These are phyloP conservation scores for Trichoderma simmonsii DNA, from an alignment of 2,329 filamentous ascomycete genomes.

Conservation along the genomic window DNA sequence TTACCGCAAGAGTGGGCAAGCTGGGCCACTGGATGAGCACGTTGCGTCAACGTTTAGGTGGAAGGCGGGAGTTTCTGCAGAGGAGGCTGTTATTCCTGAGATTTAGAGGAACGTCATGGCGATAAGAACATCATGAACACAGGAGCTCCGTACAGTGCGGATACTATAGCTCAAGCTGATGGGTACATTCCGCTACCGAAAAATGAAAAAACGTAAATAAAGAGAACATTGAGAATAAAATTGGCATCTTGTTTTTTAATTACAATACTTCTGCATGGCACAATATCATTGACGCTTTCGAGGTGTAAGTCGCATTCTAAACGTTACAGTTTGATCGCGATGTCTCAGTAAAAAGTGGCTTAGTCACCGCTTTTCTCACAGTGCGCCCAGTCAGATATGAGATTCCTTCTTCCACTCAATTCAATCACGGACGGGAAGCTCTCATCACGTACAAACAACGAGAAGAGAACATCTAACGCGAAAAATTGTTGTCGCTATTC, in stretches of 20 bases:
- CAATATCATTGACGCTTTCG: not conserved
- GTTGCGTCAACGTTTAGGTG: slow-evolving; percentile 49
- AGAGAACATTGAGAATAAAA: not conserved
- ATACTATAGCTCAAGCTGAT: not conserved
- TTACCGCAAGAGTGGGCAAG: slow-evolving; percentile 49
- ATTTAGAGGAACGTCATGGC: not conserved
- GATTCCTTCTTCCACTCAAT: not conserved
- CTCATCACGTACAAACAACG: not conserved
- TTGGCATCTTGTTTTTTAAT: fast-evolving
- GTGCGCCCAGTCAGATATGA: not conserved
- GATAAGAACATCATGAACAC: too few relatives aligned
- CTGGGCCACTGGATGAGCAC: slow-evolving; percentile 50
- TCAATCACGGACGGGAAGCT: not conserved
- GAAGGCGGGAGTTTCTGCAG: slow-evolving; percentile 22
- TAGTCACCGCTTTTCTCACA: slow-evolving; percentile 7
- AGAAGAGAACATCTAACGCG: not conserved
- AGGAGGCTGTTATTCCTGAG: slow-evolving; percentile 17
- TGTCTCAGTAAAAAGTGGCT: not conserved
- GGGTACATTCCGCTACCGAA: not conserved
- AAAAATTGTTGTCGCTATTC: not conserved
- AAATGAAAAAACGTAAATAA: not conserved
- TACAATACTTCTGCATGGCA: not conserved
- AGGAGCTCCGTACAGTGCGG: not conserved
- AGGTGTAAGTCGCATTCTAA: not conserved
- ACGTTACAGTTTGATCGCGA: not conserved